phyloP scores from a whole-genome alignment of 306 rosid species.

The Cucumis hystrix region DNA sequence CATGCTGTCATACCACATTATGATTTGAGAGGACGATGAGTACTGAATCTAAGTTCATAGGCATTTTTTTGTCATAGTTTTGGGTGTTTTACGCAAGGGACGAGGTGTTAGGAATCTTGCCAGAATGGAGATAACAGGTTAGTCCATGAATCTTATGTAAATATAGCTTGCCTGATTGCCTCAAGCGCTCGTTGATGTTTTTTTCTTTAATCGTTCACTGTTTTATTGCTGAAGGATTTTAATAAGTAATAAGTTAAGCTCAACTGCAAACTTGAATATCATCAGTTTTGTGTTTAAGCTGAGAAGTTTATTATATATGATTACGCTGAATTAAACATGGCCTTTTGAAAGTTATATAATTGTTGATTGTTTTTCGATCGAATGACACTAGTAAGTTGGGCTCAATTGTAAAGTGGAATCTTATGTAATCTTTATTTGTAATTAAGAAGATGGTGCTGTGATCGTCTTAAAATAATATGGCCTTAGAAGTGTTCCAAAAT shows the following conservation, averaged over 20 bases:
- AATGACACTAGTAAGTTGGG: neutral
- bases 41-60: neutral
- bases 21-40: neutral
- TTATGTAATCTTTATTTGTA: neutral
- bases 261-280: neutral
- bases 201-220: neutral
- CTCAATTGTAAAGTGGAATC: neutral
- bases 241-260: neutral
- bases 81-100: neutral
- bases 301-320: neutral
- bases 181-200: neutral
- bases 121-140: conserved; percentile 1
- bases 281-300: neutral
- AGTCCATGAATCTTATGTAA: neutral
- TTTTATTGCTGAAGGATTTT: neutral
- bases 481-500: neutral
- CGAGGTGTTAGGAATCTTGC: neutral
- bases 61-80: neutral
- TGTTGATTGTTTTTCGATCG: neutral
- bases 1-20: neutral
- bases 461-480: neutral
- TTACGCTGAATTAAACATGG: neutral
- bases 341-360: neutral
- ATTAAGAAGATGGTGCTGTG: neutral
- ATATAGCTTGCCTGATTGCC: neutral